Evolutionary conservation across 352 stramenopile species (phyloP), one percentile per base, ranked within the genome.

Genomic region (Lagenidium sp.): DNA sequence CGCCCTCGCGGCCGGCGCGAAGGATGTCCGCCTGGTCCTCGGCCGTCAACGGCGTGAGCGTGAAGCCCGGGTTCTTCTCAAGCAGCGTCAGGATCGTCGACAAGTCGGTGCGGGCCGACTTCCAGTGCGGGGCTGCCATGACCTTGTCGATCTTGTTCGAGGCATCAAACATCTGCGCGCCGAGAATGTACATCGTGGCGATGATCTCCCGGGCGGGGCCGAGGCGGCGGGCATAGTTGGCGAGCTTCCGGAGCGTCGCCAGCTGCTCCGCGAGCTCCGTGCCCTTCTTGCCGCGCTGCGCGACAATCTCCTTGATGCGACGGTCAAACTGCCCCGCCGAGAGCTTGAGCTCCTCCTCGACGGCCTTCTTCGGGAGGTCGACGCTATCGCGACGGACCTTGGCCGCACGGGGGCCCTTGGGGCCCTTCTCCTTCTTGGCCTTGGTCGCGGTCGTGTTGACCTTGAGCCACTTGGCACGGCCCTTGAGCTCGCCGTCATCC

Each of bases 381-480:
- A 64, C 51, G 36, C 60, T 69, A n/a, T 63, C 73, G 21, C 50
- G 63, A 31, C 65, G 69, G 36, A 73, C 68, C 46, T 83, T 72
- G 8, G 50, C 53, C 34, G 62, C 50, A 42, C 72, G 67, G 16
- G 57, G 50, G 8, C 57, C 28, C 57, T 68, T 82, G 20, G 56
- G 60, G 5, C 50, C 61, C 47, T 67, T 71, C 22, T 55, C 39
- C 38, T 62, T 63, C 57, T 81, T 85, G 18, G 45, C 34, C 48
- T 81, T 82, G 11, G 59, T 82, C 36, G 79, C 73, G 25, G 69
- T 73, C 7, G 72, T 56, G 23, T 81, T 89, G 55, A 92, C 85
- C 77, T 98, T 98, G 24, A 98, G 67, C 95, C 95, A 98, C 36
- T 76, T 79, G 6, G 91, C 91, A 65, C 95, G 92, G 38, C 95